phyloP scores from a whole-genome alignment of 306 rosid genomes.

The Medicago lupulina region DNA sequence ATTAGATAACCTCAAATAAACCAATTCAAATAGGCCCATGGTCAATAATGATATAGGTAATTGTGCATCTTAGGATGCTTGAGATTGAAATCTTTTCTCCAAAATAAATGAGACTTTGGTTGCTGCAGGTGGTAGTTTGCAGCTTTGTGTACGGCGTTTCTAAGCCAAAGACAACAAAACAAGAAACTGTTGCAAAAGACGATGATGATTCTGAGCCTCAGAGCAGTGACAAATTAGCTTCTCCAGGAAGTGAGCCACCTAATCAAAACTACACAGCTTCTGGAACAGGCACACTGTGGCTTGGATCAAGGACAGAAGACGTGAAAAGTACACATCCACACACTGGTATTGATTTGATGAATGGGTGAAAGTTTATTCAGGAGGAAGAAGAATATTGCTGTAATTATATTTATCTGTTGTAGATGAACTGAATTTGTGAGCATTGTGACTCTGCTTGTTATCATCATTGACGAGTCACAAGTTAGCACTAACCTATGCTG shows the following conservation, averaged over 20 bases:
- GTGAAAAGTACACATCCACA: conserved; percentile 63
- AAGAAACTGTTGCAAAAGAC: conserved; percentile 48
- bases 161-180: conserved; percentile 66
- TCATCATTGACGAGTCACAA: conserved; percentile 42
- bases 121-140: conserved; percentile 82
- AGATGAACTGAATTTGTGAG: conserved; percentile 59
- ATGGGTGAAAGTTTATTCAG: conserved; percentile 64
- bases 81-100: background rate
- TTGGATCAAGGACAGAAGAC: conserved; percentile 60
- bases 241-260: conserved; percentile 58
- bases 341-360: conserved; percentile 90
- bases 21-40: background rate
- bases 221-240: conserved; percentile 58
- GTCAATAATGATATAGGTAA: background rate
- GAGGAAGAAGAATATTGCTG: conserved; percentile 62
- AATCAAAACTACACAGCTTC: conserved; percentile 65
- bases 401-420: conserved; percentile 73
- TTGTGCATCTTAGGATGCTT: conserved; percentile 21
- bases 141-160: conserved; percentile 80
- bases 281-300: conserved; percentile 60
- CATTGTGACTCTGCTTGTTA: conserved; percentile 55
- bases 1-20: background rate
- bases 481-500: conserved; percentile 56
- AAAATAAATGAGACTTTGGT: conserved; percentile 31
- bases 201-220: conserved; percentile 59